phyloP scores from a whole-genome alignment of 352 stramenopile genomes.

The Blastocystis sp. region DNA sequence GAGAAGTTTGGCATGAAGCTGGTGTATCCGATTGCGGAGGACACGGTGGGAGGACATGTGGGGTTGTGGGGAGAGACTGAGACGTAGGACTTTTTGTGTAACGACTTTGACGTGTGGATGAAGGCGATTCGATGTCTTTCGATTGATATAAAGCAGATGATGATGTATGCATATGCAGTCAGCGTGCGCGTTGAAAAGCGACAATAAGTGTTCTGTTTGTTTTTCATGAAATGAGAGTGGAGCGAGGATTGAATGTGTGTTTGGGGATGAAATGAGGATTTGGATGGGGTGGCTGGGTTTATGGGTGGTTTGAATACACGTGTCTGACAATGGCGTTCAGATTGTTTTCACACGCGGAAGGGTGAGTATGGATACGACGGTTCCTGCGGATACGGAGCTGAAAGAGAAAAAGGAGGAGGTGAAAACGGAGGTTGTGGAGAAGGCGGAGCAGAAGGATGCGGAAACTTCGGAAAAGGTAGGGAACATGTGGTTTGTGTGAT shows the following conservation, averaged over 20 bases:
- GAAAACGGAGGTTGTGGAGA: background rate
- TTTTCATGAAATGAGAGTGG: background rate
- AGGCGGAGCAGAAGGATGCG: background rate
- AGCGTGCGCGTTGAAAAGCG: background rate
- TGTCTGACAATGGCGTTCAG: too few species aligned
- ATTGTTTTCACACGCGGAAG: too few species aligned
- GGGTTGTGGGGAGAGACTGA: background rate
- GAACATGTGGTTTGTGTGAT: too few species aligned
- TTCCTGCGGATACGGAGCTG: too few species aligned
- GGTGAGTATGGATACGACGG: too few species aligned
- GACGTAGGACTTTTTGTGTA: conserved; percentile 37
- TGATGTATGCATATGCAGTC: background rate
- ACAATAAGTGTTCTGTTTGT: background rate
- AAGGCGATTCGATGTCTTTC: background rate
- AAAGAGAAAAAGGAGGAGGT: background rate
- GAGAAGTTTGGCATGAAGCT: conserved; percentile 12
- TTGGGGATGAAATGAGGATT: too few species aligned
- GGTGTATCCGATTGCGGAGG: background rate
- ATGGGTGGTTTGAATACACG: too few species aligned
- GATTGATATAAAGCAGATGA: conserved; percentile 48
- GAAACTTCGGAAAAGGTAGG: background rate
- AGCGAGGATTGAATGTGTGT: background rate
- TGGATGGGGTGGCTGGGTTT: too few species aligned
- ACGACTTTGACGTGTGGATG: conserved; percentile 11
- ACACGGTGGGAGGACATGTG: background rate